Base-by-base conservation (phyloP, 306 rosid species). In the Vigna reflexopilosa region DNA sequence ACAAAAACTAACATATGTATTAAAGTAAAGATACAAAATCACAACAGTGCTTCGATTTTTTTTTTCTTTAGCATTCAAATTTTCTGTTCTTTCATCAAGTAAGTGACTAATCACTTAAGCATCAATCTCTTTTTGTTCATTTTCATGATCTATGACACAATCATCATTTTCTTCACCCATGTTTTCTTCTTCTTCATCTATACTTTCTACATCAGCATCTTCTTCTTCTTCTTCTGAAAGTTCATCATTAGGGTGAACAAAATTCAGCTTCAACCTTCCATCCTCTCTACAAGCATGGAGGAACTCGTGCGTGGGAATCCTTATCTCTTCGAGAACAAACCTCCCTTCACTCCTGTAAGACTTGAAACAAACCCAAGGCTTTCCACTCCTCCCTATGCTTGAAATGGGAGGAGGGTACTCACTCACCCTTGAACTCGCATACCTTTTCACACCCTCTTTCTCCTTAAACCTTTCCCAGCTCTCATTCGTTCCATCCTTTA, bases 401-500 rank as follows among this genome's bases (percentile, higher is more conserved):
- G 97, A 90, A 77, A 94, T 92, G 1, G 98, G 98, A n/a, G 98
- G 98, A 81, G 98, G 98, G 78, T 86, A 94, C 69, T 75, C 86
- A 67, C 12, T 65, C 3, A 70, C 87, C 77, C 83, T 77, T 81
- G 84, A 55, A 32, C 32, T 24, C 9, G 52, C 40, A 76, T 75
- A 61, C 59, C 68, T 84, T 75, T 75, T 77, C 5, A 44, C 70
- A 38, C 16, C 71, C 56, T 4, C 76, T 76, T 73, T 77, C 82
- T 87, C 82, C 2, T 78, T 72, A 19, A 26, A 76, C 12, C 1
- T 55, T 74, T 85, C 36, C 59, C 81, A 44, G 9, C 26, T 74
- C 47, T 77, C 85, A 36, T 30, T 72, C 71, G 52, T 73, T 57
- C 30, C 86, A 75, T 44, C 62, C 78, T 83, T 77, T 73, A 85